Base-by-base conservation (phyloP, 106 monocot species). In the Dioscorea zingiberensis region DNA sequence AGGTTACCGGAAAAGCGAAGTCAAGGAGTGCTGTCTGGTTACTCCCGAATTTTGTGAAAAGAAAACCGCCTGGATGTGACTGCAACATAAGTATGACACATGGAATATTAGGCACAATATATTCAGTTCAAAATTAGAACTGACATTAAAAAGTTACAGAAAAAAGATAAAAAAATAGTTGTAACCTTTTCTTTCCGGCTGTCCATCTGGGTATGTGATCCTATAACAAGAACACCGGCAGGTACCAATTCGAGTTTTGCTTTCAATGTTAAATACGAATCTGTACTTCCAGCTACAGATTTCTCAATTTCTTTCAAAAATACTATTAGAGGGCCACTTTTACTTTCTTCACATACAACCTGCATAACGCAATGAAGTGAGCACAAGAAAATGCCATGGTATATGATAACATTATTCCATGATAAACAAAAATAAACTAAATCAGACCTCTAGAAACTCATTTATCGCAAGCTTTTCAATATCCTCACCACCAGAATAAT, bases 41-140 rank as follows among this genome's bases (percentile, higher is more conserved):
- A 75, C 86, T 93, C 63, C 93, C 89, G 68, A 99, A 93, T 71
- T 99, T 99, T 54, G 98, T 93, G 69, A 99, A 99, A 46, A 99
- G 89, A 76, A 88, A 88, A 54, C 91, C 83, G 15, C 91, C 85
- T 71, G 81, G 81, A 73, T 99, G 98, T 72, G 89, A 87, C 98
- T 99, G 82, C 77, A 99, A 56, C 6, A 38, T 38, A 38, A 10
- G 38, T 38, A 38, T 6, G 4, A 0, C 38, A 38, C 38, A 38
- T 38, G 38, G 4, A 38, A 8, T 8, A 2, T 38, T 38, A 2
- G 38, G 10, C 38, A 38, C 4, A 38, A 38, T 38, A 38, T 38
- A 38, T 38, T 38, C 38, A 38, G 3, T 38, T 38, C 3, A 38
- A 38, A 6, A 38, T 38, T 38, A 38, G 9, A 38, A 38, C 38